Percentiles rank a stretch among this genome's conserved stretches.
These are phyloP conservation scores for Ophiostoma sp. DNA, from an alignment of 2,329 filamentous ascomycete species.

Conservation along the genomic window DNA sequence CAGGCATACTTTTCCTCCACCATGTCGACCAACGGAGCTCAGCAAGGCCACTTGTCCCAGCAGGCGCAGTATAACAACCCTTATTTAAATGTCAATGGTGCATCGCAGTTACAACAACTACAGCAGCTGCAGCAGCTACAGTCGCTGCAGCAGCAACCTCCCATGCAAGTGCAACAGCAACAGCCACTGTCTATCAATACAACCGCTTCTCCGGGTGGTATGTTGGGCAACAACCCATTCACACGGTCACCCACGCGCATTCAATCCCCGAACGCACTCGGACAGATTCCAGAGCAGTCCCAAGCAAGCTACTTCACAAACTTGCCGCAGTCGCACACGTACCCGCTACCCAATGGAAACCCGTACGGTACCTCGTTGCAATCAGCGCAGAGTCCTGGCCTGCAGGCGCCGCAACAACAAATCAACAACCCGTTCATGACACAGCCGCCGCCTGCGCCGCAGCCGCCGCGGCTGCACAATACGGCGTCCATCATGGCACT, in stretches of 20 bases:
- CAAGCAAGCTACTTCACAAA: constrained; percentile 46
- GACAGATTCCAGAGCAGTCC: constrained; percentile 55
- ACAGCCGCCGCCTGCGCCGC: constrained; percentile 38
- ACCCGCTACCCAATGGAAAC: constrained; percentile 23
- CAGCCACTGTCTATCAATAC: constrained; percentile 46
- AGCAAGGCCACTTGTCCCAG: constrained; percentile 26
- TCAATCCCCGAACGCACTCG: constrained; percentile 48
- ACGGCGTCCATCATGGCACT: constrained; percentile 75
- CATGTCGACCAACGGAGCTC: background rate
- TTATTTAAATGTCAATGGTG: constrained; percentile 42
- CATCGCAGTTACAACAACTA: background rate
- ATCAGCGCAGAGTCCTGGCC: background rate
- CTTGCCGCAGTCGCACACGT: constrained; percentile 24
- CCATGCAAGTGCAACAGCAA: constrained; percentile 33
- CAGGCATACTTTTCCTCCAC: constrained; percentile 26
- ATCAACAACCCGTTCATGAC: constrained; percentile 38
- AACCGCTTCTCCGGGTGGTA: constrained; percentile 33
- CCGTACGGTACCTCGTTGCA: constrained; percentile 21
- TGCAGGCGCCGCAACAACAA: constrained; percentile 27
- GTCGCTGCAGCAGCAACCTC: constrained; percentile 39
- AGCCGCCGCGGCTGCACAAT: constrained; percentile 55
- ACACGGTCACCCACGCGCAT: constrained; percentile 50
- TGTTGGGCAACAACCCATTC: constrained; percentile 50
- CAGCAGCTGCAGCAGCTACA: constrained; percentile 36
- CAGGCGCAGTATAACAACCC: constrained; percentile 47